Base-by-base conservation (phyloP, 345 rosid species). In the Salix caprea region DNA sequence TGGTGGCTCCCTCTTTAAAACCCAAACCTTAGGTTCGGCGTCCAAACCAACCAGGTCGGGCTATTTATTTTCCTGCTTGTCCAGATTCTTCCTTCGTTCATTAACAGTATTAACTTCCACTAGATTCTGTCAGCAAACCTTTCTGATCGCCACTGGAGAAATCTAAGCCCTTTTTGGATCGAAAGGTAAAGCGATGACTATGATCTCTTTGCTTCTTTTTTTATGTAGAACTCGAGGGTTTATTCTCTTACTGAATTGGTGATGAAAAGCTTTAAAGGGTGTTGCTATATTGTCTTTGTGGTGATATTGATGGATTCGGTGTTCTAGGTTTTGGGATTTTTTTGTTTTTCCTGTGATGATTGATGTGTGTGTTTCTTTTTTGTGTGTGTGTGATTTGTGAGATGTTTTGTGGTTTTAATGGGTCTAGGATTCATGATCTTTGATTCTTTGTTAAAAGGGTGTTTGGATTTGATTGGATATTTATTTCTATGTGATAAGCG, bases 1-100 rank as follows among this genome's bases (percentile, higher is more conserved):
- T 3, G 24, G 60, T 0, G 60, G 21, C 23, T 21, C 23, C 24
- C 6, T 9, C 60, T 54, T 54, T 54, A 21, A 54, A 62, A 32
- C 62, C 61, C 42, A 28, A 18, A 21, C 70, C 73, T 69, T 26
- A 54, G 74, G 72, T 15, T 74, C 74, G 52, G 69, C 39, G 8
- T 28, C 67, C 71, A 19, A 15, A 67, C 26, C 68, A 60, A 37
- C 16, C 11, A 65, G 71, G 28, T 65, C 40, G 72, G 67, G 34
- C 7, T 7, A 14, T 21, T 7, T 44, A 4, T 28, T 26, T 3
- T 7, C 28, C 24, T 69, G 15, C 39, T 34, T 19, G 32, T 70
- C 74, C 30, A 9, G 16, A 21, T 23, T 8, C 23, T 2, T 21
- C 23, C 30, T 24, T 4, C 1, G 6, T 8, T 16, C 23, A 0